Evolutionary conservation across 2,329 filamentous ascomycete genomes (phyloP).

Genomic region (Penicillium palitans): DNA sequence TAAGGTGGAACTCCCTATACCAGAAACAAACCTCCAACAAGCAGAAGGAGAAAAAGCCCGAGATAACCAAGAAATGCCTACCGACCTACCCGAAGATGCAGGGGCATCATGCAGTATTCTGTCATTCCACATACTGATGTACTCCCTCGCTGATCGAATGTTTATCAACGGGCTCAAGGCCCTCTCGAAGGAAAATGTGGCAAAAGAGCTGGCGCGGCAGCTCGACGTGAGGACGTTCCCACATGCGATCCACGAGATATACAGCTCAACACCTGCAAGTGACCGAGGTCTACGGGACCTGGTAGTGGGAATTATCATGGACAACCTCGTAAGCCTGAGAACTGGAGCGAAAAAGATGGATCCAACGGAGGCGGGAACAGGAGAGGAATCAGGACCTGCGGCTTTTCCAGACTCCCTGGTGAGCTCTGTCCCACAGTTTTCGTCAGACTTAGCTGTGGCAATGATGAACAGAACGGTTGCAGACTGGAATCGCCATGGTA

Average conservation of each 20-base stretch:
- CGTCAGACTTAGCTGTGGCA: neutral
- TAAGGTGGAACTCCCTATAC: neutral
- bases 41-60: neutral
- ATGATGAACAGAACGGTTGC: neutral
- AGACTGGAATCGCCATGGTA: neutral
- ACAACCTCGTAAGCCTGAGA: neutral
- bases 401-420: neutral
- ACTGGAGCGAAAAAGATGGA: neutral
- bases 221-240: neutral
- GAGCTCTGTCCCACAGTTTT: neutral
- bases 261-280: neutral
- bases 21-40: neutral
- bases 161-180: neutral
- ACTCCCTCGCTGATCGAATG: neutral
- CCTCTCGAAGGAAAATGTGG: neutral
- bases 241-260: neutral
- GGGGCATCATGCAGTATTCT: neutral
- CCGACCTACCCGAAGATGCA: neutral
- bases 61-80: too few relatives aligned
- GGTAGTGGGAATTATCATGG: neutral
- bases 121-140: neutral
- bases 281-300: conserved; percentile 4
- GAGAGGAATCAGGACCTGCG: neutral
- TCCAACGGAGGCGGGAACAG: neutral
- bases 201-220: neutral